Conservation (phyloP, 2,329 filamentous ascomycete genomes). For the Diaporthe nobilis region DNA sequence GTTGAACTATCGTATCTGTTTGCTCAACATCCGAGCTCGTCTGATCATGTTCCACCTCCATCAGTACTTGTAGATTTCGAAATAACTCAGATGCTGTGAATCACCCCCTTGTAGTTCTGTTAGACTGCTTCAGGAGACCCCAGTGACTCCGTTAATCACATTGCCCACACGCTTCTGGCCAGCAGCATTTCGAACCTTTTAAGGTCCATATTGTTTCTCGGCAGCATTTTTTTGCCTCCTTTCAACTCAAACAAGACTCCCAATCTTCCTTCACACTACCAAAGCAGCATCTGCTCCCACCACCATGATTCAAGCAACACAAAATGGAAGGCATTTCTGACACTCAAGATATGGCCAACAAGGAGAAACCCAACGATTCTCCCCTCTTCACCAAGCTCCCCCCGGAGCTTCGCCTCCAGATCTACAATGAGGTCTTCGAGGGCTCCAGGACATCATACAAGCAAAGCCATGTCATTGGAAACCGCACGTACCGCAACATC, state of each 20-base stretch:
- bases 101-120: not conserved
- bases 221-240: no score
- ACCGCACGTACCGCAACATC: not conserved
- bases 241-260: no score
- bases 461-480: not conserved
- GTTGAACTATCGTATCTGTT: no score
- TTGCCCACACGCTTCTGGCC: not conserved
- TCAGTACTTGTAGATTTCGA: no score
- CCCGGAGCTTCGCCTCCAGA: not conserved
- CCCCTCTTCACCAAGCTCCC: not conserved
- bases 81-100: not conserved
- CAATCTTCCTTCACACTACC: no score
- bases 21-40: no score
- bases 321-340: not conserved
- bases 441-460: not conserved
- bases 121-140: not conserved
- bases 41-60: no score
- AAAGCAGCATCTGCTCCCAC: not conserved
- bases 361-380: not conserved
- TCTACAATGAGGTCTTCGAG: not conserved
- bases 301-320: not conserved
- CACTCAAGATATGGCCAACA: not conserved
- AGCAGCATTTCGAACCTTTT: no score
- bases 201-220: no score
- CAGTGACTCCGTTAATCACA: not conserved